phyloP scores from a whole-genome alignment of 257 asterid species.

The Solanum sitiens region DNA sequence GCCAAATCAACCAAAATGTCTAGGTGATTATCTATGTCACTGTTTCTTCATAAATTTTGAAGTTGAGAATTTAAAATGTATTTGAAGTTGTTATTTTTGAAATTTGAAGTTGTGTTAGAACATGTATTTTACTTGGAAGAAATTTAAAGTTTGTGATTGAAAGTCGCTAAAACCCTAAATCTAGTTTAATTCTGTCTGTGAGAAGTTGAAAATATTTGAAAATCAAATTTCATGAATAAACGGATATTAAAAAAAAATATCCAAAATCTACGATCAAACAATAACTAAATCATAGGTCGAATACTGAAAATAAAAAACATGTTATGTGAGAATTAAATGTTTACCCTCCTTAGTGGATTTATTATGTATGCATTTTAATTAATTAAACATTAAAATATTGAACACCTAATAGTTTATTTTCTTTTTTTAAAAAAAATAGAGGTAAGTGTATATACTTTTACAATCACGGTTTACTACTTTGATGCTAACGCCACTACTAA shows the following conservation, averaged over 20 bases:
- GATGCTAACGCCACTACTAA: too few species aligned
- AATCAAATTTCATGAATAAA: background rate
- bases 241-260: accelerated
- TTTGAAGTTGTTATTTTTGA: background rate
- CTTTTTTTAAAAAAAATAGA: accelerated
- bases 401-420: background rate
- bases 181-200: background rate
- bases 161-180: background rate
- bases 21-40: background rate
- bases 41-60: background rate
- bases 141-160: background rate
- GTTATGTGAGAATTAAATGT: background rate
- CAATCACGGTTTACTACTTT: too few species aligned
- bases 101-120: background rate
- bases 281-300: background rate
- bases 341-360: background rate
- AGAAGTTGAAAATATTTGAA: background rate
- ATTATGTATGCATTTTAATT: background rate
- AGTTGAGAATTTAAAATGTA: accelerated
- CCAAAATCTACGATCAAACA: background rate
- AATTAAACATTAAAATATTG: background rate
- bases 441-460: background rate
- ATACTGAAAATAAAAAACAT: background rate
- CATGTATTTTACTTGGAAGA: background rate
- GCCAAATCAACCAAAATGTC: background rate